Conservation (phyloP, 2,329 filamentous ascomycete species). For the Fusarium coicis region DNA sequence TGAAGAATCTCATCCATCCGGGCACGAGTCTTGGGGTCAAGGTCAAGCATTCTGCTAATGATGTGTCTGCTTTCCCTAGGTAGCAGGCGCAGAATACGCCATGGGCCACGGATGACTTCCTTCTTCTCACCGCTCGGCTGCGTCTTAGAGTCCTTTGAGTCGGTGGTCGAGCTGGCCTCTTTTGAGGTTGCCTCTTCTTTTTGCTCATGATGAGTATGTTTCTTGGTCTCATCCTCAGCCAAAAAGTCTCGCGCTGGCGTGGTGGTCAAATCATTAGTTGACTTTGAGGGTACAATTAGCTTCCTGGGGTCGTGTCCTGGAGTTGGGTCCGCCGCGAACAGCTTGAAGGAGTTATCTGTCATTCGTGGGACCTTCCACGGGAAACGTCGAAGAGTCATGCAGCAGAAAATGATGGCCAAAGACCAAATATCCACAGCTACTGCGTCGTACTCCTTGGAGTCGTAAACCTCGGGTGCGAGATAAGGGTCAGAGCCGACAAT, state of each 20-base stretch:
- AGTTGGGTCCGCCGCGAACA: conserved; percentile 88
- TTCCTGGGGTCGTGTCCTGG: conserved; percentile 73
- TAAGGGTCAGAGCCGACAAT: conserved; percentile 91
- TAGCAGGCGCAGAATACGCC: conserved; percentile 86
- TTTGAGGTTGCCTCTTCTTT: conserved; percentile 30
- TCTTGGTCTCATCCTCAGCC: conserved; percentile 48
- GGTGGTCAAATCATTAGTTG: conserved; percentile 56
- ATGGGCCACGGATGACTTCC: conserved; percentile 90
- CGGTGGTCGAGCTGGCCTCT: conserved; percentile 2
- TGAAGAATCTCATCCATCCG: conserved; percentile 86
- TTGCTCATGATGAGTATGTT: conserved; percentile 33
- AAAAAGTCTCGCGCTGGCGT: conserved; percentile 54
- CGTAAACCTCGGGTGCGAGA: conserved; percentile 95
- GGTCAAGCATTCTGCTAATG: conserved; percentile 90
- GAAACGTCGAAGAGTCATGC: conserved; percentile 94
- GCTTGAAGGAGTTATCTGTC: conserved; percentile 93
- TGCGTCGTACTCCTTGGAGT: conserved; percentile 91
- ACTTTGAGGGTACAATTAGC: conserved; percentile 59
- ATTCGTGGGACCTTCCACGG: conserved; percentile 96
- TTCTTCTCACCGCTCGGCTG: conserved; percentile 62
- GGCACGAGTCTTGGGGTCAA: conserved; percentile 85
- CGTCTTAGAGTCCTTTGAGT: conserved; percentile 37
- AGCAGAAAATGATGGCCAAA: conserved; percentile 97
- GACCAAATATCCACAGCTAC: conserved; percentile 98
- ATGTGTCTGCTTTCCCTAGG: conserved; percentile 91